phyloP scores from a whole-genome alignment of 176 grass and related monocot species.

The Cocos nucifera region DNA sequence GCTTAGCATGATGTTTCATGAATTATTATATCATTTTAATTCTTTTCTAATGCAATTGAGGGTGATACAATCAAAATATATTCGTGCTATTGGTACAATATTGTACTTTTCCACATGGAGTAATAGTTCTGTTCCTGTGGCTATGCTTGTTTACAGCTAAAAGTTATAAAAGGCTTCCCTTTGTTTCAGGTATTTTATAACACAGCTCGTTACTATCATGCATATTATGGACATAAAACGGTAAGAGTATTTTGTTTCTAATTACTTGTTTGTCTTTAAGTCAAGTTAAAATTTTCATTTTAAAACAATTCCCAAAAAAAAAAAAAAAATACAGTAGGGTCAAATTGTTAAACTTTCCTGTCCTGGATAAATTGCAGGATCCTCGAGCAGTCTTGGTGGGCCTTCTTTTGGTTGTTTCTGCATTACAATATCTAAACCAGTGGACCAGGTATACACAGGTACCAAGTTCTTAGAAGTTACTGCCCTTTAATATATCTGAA shows the following conservation, averaged over 20 bases:
- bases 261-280: not conserved
- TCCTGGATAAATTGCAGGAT: conserved; percentile 45
- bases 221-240: conserved; percentile 84
- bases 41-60: too few species aligned
- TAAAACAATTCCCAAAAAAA: too few species aligned
- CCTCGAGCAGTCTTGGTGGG: conserved; percentile 81
- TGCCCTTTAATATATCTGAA: too few species aligned
- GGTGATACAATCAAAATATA: too few species aligned
- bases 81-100: too few species aligned
- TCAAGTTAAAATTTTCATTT: not conserved
- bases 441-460: conserved; percentile 81
- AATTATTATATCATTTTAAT: too few species aligned
- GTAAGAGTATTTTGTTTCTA: conserved; percentile 23
- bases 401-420: conserved; percentile 80
- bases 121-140: too few species aligned
- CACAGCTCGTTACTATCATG: conserved; percentile 70
- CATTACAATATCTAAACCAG: conserved; percentile 88
- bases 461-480: not conserved
- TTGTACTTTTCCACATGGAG: too few species aligned
- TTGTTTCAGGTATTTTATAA: conserved; percentile 77
- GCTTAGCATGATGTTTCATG: too few species aligned
- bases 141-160: too few species aligned
- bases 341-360: not conserved
- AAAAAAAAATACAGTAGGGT: too few species aligned
- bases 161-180: not conserved